Evolutionary conservation across 2,329 filamentous ascomycete genomes (phyloP), one percentile per base, ranked within the genome.

Genomic region (Thielaviopsis ethacetica): DNA sequence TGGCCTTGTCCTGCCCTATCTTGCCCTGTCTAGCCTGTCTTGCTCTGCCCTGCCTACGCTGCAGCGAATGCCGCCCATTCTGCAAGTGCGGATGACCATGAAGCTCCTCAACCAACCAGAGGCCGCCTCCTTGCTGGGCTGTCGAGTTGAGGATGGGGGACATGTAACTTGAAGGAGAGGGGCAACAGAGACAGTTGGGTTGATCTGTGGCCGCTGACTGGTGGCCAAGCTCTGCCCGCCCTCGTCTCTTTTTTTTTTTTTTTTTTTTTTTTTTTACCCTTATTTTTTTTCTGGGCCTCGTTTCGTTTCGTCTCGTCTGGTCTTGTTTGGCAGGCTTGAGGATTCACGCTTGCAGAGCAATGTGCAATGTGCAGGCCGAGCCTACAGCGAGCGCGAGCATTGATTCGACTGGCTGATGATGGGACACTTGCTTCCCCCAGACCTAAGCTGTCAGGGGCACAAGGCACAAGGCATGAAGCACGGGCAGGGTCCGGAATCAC

Each of bases 221-320:
- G 55, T 50, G 55, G 56, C 21, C 12, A 21, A 41, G 7, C 12
- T 56, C 30, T 24, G 26, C 15, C 54, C 41, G 26, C 15, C 54
- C 41, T 49, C 53, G 54, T 34, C 22, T 38, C 47, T 24, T 24
- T 27, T 38, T 22, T 24, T 51, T 26, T 57, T 56, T 52, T 60
- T 51, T 52, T 56, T 34, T 52, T 60, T 51, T 52, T 52, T 51
- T 24, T 24, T 27, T 38, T 22, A n/a, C 41, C 19, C 54, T 56
- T 52, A 57, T 51, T 52, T 56, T 34, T 52, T 60, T 51, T 52
- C 50, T 51, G n/a, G 38, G 30, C 24, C 53, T 38, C 52, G 51
- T 55, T 54, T 59, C 58, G 56, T 60, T 60, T 60, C 53, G 21
- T 53, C 52, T 53, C 50, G 53, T 59, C 54, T 59, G 58, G 50